A percentile compares a stretch with the other conserved stretches of the same genome.
Evolutionary conservation across 805 yeast species (phyloP).

Genomic region (Zygosaccharomyces siamensis): DNA sequence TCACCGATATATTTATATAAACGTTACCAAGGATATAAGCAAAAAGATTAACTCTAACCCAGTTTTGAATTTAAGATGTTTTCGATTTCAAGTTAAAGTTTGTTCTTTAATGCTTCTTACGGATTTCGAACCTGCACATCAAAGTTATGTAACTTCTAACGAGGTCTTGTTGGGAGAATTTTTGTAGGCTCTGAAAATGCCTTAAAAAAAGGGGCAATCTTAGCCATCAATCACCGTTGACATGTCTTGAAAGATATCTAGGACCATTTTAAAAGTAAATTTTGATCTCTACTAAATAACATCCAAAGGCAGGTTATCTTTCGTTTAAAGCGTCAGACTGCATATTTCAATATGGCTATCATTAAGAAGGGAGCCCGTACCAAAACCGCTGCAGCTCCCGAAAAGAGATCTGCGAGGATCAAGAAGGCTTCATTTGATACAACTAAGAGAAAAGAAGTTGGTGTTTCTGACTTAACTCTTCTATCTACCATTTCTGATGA

Average conservation of each 20-base stretch:
- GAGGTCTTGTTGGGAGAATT: neutral
- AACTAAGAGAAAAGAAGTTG: constrained; percentile 91
- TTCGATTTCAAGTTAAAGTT: no score
- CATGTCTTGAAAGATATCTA: neutral
- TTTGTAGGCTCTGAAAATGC: neutral
- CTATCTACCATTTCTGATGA: constrained; percentile 86
- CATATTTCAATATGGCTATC: constrained; percentile 52
- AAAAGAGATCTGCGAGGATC: constrained; percentile 50
- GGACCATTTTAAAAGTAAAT: neutral
- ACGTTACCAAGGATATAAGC: neutral
- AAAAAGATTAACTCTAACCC: neutral
- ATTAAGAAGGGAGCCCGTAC: constrained; percentile 69
- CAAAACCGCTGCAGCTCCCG: constrained; percentile 49
- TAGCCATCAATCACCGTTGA: neutral
- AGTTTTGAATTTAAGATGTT: neutral
- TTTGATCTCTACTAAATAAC: neutral
- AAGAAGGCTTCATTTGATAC: constrained; percentile 89
- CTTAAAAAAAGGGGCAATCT: neutral
- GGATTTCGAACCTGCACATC: neutral
- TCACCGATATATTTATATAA: neutral
- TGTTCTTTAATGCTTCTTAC: neutral
- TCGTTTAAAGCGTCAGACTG: neutral
- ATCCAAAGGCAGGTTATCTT: neutral
- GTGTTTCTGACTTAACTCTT: constrained; percentile 90
- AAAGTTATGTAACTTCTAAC: neutral